phyloP scores from a whole-genome alignment of 371 early-diverging fungal genomes.

The Syncephalis fuscata region DNA sequence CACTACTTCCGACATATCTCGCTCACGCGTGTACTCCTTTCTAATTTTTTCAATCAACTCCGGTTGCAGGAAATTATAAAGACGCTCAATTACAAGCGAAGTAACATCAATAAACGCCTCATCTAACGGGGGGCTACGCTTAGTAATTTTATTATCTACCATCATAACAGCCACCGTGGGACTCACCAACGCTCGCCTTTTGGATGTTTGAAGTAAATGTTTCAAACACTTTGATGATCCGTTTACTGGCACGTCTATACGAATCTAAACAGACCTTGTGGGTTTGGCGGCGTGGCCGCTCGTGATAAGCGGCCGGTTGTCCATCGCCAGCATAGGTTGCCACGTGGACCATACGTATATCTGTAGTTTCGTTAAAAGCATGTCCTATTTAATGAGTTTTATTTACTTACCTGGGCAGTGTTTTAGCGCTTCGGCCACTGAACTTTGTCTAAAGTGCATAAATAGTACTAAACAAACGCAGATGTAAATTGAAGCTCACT shows the following conservation, averaged over 20 bases:
- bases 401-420: conserved; percentile 35
- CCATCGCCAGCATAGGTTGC: conserved; percentile 61
- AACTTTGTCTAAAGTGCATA: conserved; percentile 25
- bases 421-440: conserved; percentile 33
- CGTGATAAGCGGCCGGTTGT: conserved; percentile 43
- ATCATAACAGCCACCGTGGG: no score
- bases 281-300: conserved; percentile 39
- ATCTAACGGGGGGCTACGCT: no score
- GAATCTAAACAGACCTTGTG: conserved; percentile 84
- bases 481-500: neutral
- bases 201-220: conserved; percentile 26
- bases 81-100: conserved; percentile 29
- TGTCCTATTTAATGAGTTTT: neutral
- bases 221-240: conserved; percentile 51
- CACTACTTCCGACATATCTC: conserved; percentile 9
- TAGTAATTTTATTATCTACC: no score
- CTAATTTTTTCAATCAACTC: conserved; percentile 10
- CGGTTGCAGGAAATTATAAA: conserved; percentile 8
- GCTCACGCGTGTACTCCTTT: conserved; percentile 8
- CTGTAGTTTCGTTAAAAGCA: conserved; percentile 10
- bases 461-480: conserved; percentile 25
- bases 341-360: conserved; percentile 67
- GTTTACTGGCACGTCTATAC: conserved; percentile 51
- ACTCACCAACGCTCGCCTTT: conserved; percentile 34
- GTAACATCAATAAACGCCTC: conserved; percentile 84